Evolutionary conservation across 805 yeast species (phyloP), one percentile per base, ranked within the genome.

Genomic region (Saturnispora saitoi): DNA sequence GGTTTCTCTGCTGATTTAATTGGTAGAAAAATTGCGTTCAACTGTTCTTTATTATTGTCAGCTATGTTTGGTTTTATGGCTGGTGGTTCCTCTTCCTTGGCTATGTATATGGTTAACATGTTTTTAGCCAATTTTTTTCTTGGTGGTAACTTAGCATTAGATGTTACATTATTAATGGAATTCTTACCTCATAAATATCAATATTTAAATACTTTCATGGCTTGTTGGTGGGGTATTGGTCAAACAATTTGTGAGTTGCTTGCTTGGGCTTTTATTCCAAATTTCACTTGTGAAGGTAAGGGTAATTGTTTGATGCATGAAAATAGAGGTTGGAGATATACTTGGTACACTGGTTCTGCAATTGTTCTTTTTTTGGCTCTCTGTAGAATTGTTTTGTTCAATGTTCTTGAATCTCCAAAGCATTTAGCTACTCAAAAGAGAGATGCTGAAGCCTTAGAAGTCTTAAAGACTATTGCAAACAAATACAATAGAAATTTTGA

Each of bases 241-340:
- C 83, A 79, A 58, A 70, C 80, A 2, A 65, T 78, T 39, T 72
- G 80, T 11, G 68, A 68, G 30, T 61, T 77, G 17, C 56, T 77
- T 37, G 73, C 80, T 4, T 79, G 81, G 80, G 82, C 78, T 0
- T 72, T 75, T 48, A 63, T 80, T 43, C 72, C 79, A 12, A 70
- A 73, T 50, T 67, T 67, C 51, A 72, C 78, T 4, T 78, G 84
- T 57, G 60, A 64, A 17, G 58, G 68, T 62, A 58, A 60, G 8
- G 69, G 58, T n/a, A 41, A 65, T 37, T 79, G 85, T 58, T 67
- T 68, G 29, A 66, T 75, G 9, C 49, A 56, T 12, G 59, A 66
- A 32, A 80, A 80, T 60, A 70, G 73, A 64, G 85, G 85, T 45
- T 80, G 85, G 84, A 63, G 85, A 56, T 80, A 80, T 60, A 67